A percentile compares a stretch with the other conserved stretches of the same genome.
Conservation (phyloP, 2,329 filamentous ascomycete species). For the Pseudofabraea citricarpa region DNA sequence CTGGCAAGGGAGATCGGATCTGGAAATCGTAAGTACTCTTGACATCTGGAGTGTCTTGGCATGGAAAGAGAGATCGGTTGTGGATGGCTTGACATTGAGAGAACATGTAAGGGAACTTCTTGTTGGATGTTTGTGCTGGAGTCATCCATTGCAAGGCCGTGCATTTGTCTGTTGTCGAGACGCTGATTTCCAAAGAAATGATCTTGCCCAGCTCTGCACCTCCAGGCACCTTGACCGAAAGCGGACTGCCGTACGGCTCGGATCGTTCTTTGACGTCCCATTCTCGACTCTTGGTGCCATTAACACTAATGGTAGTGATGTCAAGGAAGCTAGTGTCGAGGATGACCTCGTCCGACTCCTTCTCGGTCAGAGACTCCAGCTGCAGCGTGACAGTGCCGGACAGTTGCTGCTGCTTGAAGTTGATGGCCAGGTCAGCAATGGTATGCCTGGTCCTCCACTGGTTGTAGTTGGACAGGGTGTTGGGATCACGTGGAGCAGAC, state of each 20-base stretch:
- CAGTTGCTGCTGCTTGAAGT: constrained; percentile 76
- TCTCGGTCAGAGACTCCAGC: constrained; percentile 72
- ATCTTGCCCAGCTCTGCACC: constrained; percentile 48
- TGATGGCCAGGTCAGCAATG: constrained; percentile 72
- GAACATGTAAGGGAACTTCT: constrained; percentile 96
- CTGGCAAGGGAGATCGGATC: constrained; percentile 78
- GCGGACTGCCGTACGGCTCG: constrained; percentile 70
- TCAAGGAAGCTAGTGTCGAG: constrained; percentile 85
- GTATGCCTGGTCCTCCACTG: constrained; percentile 83
- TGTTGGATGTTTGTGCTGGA: constrained; percentile 89
- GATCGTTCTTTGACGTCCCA: constrained; percentile 64
- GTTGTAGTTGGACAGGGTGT: constrained; percentile 88
- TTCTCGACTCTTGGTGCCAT: constrained; percentile 52
- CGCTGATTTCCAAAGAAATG: constrained; percentile 55
- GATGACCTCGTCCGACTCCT: constrained; percentile 69
- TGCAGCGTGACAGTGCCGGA: constrained; percentile 72
- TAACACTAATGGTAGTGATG: constrained; percentile 65
- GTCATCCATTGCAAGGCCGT: constrained; percentile 95
- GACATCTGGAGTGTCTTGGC: constrained; percentile 94
- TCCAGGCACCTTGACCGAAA: constrained; percentile 57
- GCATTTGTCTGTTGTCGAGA: constrained; percentile 82
- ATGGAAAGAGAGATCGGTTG: constrained; percentile 88
- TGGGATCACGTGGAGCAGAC: constrained; percentile 62
- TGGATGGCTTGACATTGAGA: constrained; percentile 97
- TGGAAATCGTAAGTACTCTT: constrained; percentile 94